Evolutionary conservation across 441 rosid genomes (phyloP).

Genomic region (Flueggea neowawraea): DNA sequence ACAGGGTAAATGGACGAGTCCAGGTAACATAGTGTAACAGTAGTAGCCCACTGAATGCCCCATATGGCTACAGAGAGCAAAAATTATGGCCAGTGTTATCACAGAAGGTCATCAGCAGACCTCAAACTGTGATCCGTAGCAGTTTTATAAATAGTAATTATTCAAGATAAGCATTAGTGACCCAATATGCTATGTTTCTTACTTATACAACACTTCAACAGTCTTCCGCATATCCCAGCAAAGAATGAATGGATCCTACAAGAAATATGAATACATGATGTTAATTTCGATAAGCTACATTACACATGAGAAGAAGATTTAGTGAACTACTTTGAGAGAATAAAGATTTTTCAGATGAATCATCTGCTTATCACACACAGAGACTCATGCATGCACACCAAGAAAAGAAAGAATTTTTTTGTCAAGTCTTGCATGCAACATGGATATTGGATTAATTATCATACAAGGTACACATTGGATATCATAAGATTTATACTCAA

Average conservation of each 20-base stretch:
- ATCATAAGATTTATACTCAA: background rate
- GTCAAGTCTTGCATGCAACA: background rate
- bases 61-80: too few relatives aligned
- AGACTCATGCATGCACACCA: too few relatives aligned
- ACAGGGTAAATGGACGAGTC: too few relatives aligned
- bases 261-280: conserved; percentile 8
- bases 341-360: too few relatives aligned
- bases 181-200: conserved; percentile 24
- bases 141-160: background rate
- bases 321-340: too few relatives aligned
- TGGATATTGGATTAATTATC: background rate
- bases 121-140: background rate
- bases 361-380: too few relatives aligned
- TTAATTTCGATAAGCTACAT: background rate
- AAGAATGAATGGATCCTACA: conserved; percentile 86
- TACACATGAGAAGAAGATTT: too few relatives aligned
- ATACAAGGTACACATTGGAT: background rate
- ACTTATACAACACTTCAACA: conserved; percentile 88
- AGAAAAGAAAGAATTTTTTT: too few relatives aligned
- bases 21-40: too few relatives aligned
- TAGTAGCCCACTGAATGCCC: too few relatives aligned
- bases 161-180: background rate
- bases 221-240: conserved; percentile 93
- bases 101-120: too few relatives aligned
- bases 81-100: too few relatives aligned